Evolutionary conservation across 495 filamentous ascomycete genomes (phyloP).

Genomic region (Cercophora scortea): DNA sequence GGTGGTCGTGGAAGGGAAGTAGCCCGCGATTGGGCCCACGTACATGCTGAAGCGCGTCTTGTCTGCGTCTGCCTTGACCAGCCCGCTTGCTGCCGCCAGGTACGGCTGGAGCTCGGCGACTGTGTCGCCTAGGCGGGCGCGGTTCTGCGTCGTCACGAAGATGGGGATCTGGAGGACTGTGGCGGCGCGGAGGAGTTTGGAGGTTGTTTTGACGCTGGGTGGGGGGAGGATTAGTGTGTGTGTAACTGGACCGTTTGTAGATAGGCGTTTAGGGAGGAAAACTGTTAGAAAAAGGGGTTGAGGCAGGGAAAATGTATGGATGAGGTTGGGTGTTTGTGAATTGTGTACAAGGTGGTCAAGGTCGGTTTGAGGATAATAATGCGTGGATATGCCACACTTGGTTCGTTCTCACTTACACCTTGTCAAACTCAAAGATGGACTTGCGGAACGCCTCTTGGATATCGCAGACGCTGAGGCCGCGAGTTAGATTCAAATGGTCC

Average conservation of each 20-base stretch:
- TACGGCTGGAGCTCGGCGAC: slow-evolving; percentile 55
- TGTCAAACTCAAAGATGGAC: slow-evolving; percentile 74
- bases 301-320: not conserved
- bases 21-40: slow-evolving; percentile 38
- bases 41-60: slow-evolving; percentile 91
- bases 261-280: not conserved
- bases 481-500: not conserved
- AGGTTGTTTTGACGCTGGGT: slow-evolving; percentile 40
- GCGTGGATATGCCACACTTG: too few species aligned
- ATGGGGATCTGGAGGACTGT: slow-evolving; percentile 66
- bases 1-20: slow-evolving; percentile 27
- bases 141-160: slow-evolving; percentile 78
- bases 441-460: slow-evolving; percentile 88
- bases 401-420: slow-evolving; percentile 57
- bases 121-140: slow-evolving; percentile 65
- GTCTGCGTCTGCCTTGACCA: slow-evolving; percentile 54
- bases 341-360: not conserved
- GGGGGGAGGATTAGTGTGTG: not conserved
- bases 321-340: not conserved
- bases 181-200: slow-evolving; percentile 46
- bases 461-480: slow-evolving; percentile 69
- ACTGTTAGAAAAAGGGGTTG: not conserved
- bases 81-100: slow-evolving; percentile 10
- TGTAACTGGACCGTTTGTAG: not conserved
- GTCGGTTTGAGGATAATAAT: too few species aligned